These are phyloP conservation scores for Discostella stelligeroides DNA, from an alignment of 108 stramenopile species.

Conservation along the genomic window DNA sequence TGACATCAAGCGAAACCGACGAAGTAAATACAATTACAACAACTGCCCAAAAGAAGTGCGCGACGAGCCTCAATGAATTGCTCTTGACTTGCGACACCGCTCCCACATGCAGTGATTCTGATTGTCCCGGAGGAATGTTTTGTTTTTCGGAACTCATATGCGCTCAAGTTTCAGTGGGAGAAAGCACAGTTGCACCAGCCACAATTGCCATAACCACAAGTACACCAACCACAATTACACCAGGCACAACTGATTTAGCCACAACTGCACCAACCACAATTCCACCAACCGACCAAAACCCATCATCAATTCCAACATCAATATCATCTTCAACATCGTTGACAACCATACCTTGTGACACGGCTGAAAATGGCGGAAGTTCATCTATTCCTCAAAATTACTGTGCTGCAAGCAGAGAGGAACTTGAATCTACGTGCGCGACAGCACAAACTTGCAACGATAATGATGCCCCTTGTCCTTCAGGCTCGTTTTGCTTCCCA, in stretches of 20 bases:
- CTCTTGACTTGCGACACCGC: neutral
- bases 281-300: too few species aligned
- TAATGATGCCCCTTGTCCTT: constrained; percentile 7
- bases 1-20: neutral
- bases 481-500: constrained; percentile 15
- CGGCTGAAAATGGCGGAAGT: neutral
- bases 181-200: neutral
- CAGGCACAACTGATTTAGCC: too few species aligned
- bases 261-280: too few species aligned
- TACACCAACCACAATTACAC: too few species aligned
- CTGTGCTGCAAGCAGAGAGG: constrained; percentile 20
- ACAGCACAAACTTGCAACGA: constrained; percentile 29
- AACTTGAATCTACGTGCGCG: constrained; percentile 22
- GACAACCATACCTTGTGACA: neutral
- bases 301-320: constrained; percentile 2
- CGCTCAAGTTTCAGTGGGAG: neutral
- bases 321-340: constrained; percentile 2
- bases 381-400: constrained; percentile 21
- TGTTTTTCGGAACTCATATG: constrained; percentile 8
- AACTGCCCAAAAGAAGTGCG: constrained; percentile 13
- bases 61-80: neutral
- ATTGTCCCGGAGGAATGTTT: constrained; percentile 1
- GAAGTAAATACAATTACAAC: neutral
- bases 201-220: too few species aligned
- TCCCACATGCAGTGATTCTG: constrained; percentile 15